phyloP scores from a whole-genome alignment of 306 rosid species.

The Casuarina equisetifolia region DNA sequence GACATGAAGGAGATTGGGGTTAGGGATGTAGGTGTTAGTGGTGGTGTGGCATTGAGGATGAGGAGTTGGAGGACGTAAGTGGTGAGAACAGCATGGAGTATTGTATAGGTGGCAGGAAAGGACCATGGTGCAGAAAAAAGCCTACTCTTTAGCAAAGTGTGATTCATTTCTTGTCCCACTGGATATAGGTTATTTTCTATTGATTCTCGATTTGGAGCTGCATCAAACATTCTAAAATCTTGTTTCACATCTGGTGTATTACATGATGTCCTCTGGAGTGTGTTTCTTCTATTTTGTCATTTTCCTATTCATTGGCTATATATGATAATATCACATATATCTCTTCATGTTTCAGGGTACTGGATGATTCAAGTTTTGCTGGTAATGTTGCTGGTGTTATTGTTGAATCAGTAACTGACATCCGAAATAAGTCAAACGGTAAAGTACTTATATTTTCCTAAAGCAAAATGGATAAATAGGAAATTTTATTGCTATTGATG shows the following conservation, averaged over 20 bases:
- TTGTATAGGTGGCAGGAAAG: no score
- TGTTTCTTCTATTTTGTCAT: conserved; percentile 19
- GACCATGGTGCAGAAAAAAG: no score
- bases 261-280: not conserved
- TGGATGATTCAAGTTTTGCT: conserved; percentile 54
- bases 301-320: conserved; percentile 23
- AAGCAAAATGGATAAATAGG: not conserved
- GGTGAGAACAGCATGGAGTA: no score
- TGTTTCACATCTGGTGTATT: not conserved
- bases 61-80: no score
- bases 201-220: no score
- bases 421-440: conserved; percentile 43
- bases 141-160: no score
- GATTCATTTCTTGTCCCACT: no score
- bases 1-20: no score
- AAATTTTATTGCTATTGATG: conserved; percentile 27
- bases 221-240: not conserved
- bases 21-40: no score
- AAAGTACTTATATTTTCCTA: conserved; percentile 21
- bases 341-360: conserved; percentile 48
- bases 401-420: conserved; percentile 52
- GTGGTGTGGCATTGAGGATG: no score
- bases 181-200: no score
- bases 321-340: conserved; percentile 14
- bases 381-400: conserved; percentile 63